Conservation (phyloP, 257 asterid genomes). For the Lycium ferocissimum region DNA sequence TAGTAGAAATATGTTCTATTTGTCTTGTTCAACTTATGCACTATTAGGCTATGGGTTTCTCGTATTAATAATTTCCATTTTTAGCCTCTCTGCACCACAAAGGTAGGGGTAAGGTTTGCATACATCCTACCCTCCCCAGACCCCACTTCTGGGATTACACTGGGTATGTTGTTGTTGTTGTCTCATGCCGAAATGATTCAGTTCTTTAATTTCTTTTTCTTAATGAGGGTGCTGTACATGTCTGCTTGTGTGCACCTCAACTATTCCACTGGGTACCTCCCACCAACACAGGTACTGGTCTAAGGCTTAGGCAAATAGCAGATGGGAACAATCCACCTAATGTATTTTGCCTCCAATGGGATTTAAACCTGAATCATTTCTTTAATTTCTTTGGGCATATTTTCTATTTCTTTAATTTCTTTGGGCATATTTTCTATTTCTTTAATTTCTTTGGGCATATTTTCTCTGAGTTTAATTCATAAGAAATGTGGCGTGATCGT, state of each 20-base stretch:
- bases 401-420: background rate
- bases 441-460: background rate
- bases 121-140: no score
- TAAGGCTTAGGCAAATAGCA: background rate
- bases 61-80: background rate
- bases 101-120: no score
- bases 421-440: background rate
- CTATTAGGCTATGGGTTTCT: constrained; percentile 1
- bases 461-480: constrained; percentile 17
- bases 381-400: background rate
- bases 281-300: background rate
- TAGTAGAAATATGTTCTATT: background rate
- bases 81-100: no score
- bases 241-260: background rate
- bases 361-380: background rate
- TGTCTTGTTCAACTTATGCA: background rate
- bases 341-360: background rate
- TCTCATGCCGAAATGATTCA: background rate
- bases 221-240: background rate
- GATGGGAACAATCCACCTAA: background rate
- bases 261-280: background rate
- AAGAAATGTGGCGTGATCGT: background rate
- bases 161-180: no score
- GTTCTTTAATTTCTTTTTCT: background rate
- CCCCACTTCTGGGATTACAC: no score